Conservation (phyloP, 2,329 filamentous ascomycete genomes). For the Alternaria alternata region DNA sequence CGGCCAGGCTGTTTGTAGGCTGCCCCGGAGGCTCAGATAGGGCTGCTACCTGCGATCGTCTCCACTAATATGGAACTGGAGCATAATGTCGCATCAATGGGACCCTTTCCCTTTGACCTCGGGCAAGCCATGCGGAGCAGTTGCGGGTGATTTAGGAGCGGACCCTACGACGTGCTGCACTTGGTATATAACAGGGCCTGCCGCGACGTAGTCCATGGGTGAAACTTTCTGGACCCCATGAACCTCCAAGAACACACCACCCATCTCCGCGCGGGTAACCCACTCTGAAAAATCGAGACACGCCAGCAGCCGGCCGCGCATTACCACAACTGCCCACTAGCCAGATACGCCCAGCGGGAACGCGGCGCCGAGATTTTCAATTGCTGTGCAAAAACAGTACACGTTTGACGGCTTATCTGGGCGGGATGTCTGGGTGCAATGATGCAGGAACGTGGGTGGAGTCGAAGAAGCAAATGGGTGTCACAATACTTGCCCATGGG, state of each 20-base stretch:
- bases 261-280: constrained; percentile 25
- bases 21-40: neutral
- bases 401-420: constrained; percentile 38
- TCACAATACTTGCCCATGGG: constrained; percentile 18
- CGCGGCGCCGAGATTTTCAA: constrained; percentile 37
- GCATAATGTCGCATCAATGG: constrained; percentile 8
- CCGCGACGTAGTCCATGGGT: constrained; percentile 16
- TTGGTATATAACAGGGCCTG: constrained; percentile 37
- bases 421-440: constrained; percentile 31
- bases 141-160: constrained; percentile 38
- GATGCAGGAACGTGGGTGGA: constrained; percentile 36
- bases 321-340: constrained; percentile 21
- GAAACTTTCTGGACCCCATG: constrained; percentile 23
- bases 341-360: constrained; percentile 23
- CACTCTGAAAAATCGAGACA: constrained; percentile 23
- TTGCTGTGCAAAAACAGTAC: constrained; percentile 27
- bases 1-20: neutral
- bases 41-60: neutral
- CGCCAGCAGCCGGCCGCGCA: constrained; percentile 39
- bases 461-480: constrained; percentile 31
- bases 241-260: constrained; percentile 25
- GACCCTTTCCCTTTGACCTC: constrained; percentile 25
- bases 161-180: constrained; percentile 19
- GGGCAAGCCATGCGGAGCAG: constrained; percentile 36
- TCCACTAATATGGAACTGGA: constrained; percentile 11